phyloP scores from a whole-genome alignment of 106 monocot genomes.

The Platanthera guangdongensis region DNA sequence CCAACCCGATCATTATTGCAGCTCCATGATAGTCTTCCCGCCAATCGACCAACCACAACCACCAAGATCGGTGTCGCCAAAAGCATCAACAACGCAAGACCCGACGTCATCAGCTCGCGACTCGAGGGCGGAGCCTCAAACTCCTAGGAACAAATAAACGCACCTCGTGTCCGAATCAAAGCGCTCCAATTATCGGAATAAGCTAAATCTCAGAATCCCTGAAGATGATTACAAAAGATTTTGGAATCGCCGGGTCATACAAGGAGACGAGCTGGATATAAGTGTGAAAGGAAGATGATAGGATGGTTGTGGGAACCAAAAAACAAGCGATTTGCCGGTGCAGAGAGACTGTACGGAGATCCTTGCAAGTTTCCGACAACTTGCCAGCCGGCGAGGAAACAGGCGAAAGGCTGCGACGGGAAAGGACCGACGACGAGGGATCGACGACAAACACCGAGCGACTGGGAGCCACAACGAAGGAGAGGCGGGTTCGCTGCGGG shows the following conservation, averaged over 20 bases:
- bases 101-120: background rate
- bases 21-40: background rate
- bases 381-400: too few species aligned
- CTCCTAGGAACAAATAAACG: background rate
- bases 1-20: constrained; percentile 18
- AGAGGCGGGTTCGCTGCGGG: too few species aligned
- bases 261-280: background rate
- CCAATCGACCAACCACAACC: background rate
- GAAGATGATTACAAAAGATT: background rate
- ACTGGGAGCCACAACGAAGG: too few species aligned
- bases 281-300: too few species aligned
- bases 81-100: background rate
- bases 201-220: too few species aligned
- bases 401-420: too few species aligned
- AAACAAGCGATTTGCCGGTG: too few species aligned
- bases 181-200: background rate
- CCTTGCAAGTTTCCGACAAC: too few species aligned
- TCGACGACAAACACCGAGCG: too few species aligned
- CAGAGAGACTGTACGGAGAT: too few species aligned
- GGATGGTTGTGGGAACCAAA: too few species aligned
- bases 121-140: background rate
- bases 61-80: background rate
- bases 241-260: background rate
- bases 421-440: too few species aligned
- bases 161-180: background rate